These are phyloP conservation scores for Tylopilus plumbeoviolaceoides DNA, from an alignment of 768 basidiomycete genomes.

Conservation along the genomic window DNA sequence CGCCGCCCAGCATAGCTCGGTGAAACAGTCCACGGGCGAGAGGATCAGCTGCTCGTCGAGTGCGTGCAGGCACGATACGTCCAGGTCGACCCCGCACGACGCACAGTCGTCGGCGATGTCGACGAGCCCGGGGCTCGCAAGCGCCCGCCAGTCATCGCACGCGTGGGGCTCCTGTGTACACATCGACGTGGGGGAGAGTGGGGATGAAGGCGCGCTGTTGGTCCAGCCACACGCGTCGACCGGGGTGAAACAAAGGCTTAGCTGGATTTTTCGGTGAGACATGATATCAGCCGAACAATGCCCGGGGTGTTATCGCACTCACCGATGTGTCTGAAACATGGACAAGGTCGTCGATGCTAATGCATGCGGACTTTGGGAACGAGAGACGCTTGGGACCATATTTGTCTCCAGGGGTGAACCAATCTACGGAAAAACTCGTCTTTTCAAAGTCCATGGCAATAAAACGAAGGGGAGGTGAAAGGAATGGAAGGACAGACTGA, in stretches of 20 bases:
- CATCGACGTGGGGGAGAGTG: not conserved
- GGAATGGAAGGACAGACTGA: slow-evolving; percentile 4
- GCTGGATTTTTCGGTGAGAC: no score
- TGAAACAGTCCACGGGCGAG: slow-evolving; percentile 37
- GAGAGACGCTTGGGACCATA: slow-evolving; percentile 26
- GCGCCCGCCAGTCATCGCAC: not conserved
- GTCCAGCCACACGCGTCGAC: slow-evolving; percentile 17
- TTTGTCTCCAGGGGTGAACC: slow-evolving; percentile 28
- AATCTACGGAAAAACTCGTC: slow-evolving; percentile 30
- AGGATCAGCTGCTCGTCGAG: slow-evolving; percentile 40
- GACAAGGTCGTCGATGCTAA: slow-evolving; percentile 29
- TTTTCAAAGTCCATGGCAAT: slow-evolving; percentile 32
- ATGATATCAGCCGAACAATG: slow-evolving; percentile 3
- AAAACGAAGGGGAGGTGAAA: slow-evolving; percentile 1
- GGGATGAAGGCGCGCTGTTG: slow-evolving; percentile 18
- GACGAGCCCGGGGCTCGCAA: slow-evolving; percentile 5
- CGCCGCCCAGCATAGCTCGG: slow-evolving; percentile 37
- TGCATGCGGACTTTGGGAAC: slow-evolving; percentile 32
- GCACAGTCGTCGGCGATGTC: slow-evolving; percentile 23
- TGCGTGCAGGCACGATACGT: slow-evolving; percentile 32
- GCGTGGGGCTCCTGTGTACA: slow-evolving; percentile 1
- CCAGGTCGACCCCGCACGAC: slow-evolving; percentile 31
- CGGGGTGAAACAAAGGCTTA: slow-evolving; percentile 22
- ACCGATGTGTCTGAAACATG: slow-evolving; percentile 25
- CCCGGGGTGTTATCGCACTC: not conserved